These are phyloP conservation scores for Phyllosticta citribraziliensis DNA, from an alignment of 2,329 filamentous ascomycete genomes.

Conservation along the genomic window DNA sequence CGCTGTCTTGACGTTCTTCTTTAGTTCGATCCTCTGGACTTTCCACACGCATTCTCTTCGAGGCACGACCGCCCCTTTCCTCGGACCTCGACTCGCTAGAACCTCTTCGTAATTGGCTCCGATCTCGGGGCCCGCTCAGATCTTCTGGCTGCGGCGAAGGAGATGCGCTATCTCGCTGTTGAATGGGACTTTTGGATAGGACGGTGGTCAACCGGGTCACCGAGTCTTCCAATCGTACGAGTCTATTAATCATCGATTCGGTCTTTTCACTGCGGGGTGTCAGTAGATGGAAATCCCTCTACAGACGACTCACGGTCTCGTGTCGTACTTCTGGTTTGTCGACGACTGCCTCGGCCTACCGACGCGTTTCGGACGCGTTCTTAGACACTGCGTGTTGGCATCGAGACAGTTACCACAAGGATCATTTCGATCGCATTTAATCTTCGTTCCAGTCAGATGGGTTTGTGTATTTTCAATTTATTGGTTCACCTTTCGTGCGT, in stretches of 20 bases:
- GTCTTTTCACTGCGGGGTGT: background rate
- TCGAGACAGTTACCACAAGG: conserved; percentile 22
- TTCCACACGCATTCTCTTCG: conserved; percentile 3
- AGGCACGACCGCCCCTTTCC: background rate
- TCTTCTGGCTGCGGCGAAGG: background rate
- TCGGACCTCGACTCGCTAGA: background rate
- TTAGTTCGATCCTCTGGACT: background rate
- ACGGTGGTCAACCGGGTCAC: conserved; percentile 2
- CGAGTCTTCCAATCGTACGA: conserved; percentile 2
- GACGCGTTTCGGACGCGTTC: conserved; percentile 14
- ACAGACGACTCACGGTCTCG: background rate
- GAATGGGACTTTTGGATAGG: background rate
- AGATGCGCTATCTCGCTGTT: background rate
- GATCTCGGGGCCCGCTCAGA: background rate
- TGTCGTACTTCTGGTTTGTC: background rate
- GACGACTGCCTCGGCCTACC: conserved; percentile 5
- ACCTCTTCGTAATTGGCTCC: background rate
- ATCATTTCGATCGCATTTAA: conserved; percentile 26
- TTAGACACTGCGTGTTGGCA: conserved; percentile 21
- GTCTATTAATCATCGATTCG: conserved; percentile 2
- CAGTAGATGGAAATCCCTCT: background rate
- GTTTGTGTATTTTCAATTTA: no score
- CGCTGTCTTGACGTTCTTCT: background rate
- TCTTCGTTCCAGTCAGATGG: conserved; percentile 14
- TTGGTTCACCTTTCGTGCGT: conserved; percentile 7